Conservation (phyloP, 805 yeast species). For the Huiozyma sinensis region DNA sequence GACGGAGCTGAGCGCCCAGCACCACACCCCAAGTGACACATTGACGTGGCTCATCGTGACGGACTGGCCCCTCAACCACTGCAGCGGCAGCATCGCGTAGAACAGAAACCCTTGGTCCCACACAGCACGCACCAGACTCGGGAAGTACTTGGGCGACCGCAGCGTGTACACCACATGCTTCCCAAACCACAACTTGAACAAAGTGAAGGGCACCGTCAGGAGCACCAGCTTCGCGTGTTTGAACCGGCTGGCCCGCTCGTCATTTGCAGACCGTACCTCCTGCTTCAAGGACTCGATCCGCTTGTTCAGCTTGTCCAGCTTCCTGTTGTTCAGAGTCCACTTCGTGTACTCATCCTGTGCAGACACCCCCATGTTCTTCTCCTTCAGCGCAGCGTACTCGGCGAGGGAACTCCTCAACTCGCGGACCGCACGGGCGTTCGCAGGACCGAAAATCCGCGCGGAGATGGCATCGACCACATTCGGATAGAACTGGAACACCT, state of each 20-base stretch:
- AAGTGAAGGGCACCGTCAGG: constrained; percentile 25
- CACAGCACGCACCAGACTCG: constrained; percentile 21
- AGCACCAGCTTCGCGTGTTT: constrained; percentile 9
- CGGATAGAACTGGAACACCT: too few relatives aligned
- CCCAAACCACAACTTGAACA: constrained; percentile 26
- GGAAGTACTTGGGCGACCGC: constrained; percentile 22
- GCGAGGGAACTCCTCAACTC: constrained; percentile 18
- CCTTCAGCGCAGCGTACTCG: constrained; percentile 38
- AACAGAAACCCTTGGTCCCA: constrained; percentile 27
- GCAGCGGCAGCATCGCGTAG: constrained; percentile 19
- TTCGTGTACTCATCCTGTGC: constrained; percentile 93
- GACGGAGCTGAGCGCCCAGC: constrained; percentile 26
- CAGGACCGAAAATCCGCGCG: too few relatives aligned
- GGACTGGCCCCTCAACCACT: constrained; percentile 5
- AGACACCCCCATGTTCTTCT: constrained; percentile 49
- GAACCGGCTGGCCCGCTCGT: constrained; percentile 1
- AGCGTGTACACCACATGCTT: constrained; percentile 22
- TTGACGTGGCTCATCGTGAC: not conserved
- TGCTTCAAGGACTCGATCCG: constrained; percentile 39
- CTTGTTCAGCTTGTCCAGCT: constrained; percentile 43
- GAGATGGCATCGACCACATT: too few relatives aligned
- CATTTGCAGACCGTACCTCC: constrained; percentile 23
- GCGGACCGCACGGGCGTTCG: not conserved
- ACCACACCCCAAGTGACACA: constrained; percentile 28
- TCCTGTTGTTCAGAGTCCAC: constrained; percentile 88